A percentile compares a stretch with the other conserved stretches of the same genome.
Evolutionary conservation across 371 early-diverging fungal species (phyloP).

Genomic region (Phascolomyces articulosus): DNA sequence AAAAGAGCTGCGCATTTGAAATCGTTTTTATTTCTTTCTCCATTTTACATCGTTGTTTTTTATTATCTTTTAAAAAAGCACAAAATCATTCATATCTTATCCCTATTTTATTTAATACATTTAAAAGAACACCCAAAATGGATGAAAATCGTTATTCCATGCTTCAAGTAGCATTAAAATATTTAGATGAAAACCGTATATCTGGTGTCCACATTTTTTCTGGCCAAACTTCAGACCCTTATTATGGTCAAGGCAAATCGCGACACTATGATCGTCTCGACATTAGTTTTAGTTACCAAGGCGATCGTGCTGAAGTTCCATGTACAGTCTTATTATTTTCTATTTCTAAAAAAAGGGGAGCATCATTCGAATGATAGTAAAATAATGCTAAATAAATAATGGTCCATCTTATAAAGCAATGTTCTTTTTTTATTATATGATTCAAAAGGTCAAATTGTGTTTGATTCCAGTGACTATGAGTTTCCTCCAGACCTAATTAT

Average conservation of each 20-base stretch:
- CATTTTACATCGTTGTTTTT: too few species aligned
- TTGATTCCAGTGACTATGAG: conserved; percentile 1
- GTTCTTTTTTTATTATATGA: too few species aligned
- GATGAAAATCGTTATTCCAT: background rate
- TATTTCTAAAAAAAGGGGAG: too few species aligned
- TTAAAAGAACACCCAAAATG: background rate
- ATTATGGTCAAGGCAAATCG: background rate
- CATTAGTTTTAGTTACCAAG: background rate
- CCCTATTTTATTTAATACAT: background rate
- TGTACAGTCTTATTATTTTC: too few species aligned
- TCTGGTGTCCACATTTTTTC: background rate
- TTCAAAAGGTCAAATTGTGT: background rate
- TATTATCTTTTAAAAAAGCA: too few species aligned
- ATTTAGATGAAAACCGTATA: background rate
- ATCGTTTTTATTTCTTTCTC: too few species aligned
- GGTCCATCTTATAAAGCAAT: too few species aligned
- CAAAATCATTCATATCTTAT: too few species aligned
- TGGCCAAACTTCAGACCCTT: background rate
- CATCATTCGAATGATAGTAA: too few species aligned
- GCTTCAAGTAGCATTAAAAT: background rate
- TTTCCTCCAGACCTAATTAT: background rate
- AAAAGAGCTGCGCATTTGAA: background rate
- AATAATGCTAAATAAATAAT: too few species aligned
- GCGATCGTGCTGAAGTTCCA: background rate
- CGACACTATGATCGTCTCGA: conserved; percentile 1